phyloP scores from a whole-genome alignment of 345 rosid genomes.

The Geranium brycei region DNA sequence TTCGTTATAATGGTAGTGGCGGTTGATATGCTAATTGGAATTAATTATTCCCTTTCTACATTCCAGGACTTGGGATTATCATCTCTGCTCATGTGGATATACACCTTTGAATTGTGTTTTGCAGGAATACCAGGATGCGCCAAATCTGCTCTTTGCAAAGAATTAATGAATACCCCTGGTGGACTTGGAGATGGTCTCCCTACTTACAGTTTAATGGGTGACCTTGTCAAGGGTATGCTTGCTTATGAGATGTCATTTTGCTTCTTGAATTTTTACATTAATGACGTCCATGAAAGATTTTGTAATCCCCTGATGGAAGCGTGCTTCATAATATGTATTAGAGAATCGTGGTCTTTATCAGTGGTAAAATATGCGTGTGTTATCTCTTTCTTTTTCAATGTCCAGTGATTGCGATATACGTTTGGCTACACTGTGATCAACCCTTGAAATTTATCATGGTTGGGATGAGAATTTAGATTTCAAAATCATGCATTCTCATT shows the following conservation, averaged over 20 bases:
- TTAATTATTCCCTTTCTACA: neutral
- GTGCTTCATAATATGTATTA: neutral
- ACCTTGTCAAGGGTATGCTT: conserved; percentile 67
- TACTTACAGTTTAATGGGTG: conserved; percentile 86
- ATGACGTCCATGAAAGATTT: neutral
- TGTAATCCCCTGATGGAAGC: neutral
- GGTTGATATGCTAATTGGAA: neutral
- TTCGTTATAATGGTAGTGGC: neutral
- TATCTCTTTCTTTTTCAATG: neutral
- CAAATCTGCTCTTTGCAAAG: conserved; percentile 92
- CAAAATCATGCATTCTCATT: too few species aligned
- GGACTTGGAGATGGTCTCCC: conserved; percentile 78
- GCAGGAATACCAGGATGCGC: conserved; percentile 98
- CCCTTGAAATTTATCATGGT: neutral
- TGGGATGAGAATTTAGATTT: neutral
- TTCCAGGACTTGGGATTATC: neutral
- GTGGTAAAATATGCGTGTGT: neutral
- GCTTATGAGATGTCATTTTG: neutral
- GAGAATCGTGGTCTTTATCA: neutral
- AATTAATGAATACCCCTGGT: conserved; percentile 52
- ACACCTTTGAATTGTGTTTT: neutral
- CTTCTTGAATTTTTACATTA: neutral
- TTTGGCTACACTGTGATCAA: neutral
- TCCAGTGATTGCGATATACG: too few species aligned
- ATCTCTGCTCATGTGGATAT: neutral